Conservation (phyloP, 169 alveolate genomes). For the Plasmodium fragile region DNA sequence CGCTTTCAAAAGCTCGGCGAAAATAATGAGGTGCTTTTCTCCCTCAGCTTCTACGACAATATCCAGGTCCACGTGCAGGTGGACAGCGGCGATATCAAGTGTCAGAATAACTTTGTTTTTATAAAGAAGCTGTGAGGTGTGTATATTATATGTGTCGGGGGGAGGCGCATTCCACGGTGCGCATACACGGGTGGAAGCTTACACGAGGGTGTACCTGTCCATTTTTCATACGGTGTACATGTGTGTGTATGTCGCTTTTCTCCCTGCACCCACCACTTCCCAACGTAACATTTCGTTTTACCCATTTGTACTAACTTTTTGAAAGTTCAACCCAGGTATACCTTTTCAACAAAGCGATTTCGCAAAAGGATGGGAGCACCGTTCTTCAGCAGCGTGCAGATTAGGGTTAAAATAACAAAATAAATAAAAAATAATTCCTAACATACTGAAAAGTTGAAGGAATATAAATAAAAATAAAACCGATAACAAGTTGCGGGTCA, state of each 20-base stretch:
- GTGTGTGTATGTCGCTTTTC: not conserved
- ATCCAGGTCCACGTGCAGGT: slow-evolving; percentile 73
- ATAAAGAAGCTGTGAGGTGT: slow-evolving; percentile 19
- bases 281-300: not conserved
- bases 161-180: not conserved
- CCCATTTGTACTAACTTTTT: not conserved
- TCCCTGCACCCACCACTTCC: not conserved
- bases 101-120: slow-evolving; percentile 68
- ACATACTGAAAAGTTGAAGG: not conserved
- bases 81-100: slow-evolving; percentile 46
- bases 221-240: not conserved
- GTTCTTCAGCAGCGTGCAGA: not conserved
- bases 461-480: not conserved
- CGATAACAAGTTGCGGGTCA: not conserved
- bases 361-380: not conserved
- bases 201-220: not conserved
- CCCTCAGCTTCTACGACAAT: slow-evolving; percentile 55
- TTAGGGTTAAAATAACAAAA: not conserved
- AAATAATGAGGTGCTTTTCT: slow-evolving; percentile 21
- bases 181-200: not conserved
- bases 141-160: not conserved
- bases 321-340: not conserved
- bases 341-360: not conserved
- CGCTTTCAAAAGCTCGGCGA: slow-evolving; percentile 27
- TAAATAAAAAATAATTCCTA: not conserved